Percentiles rank a stretch among this genome's conserved stretches.
Evolutionary conservation across 2,329 filamentous ascomycete genomes (phyloP).

Genomic region (Fusarium humuli): DNA sequence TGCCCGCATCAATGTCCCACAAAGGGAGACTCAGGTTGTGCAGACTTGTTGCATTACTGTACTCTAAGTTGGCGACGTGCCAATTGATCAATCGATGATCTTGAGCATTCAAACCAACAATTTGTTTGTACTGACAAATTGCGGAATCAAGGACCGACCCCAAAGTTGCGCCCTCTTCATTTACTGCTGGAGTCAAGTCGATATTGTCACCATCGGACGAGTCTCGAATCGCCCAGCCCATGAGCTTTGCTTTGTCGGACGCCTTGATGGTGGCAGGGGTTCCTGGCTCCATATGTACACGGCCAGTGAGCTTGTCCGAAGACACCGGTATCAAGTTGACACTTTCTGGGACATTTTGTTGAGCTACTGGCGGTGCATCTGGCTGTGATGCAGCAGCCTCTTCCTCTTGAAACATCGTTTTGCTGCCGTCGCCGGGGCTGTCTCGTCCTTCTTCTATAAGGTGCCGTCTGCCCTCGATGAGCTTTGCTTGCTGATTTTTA

Average conservation of each 20-base stretch:
- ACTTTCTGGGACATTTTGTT: conserved; percentile 65
- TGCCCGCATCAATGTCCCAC: conserved; percentile 97
- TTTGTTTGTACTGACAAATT: conserved; percentile 85
- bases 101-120: conserved; percentile 85
- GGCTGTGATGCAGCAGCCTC: conserved; percentile 73
- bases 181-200: conserved; percentile 74
- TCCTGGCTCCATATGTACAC: conserved; percentile 77
- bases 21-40: conserved; percentile 87
- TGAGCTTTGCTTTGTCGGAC: conserved; percentile 78
- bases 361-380: conserved; percentile 64
- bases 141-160: conserved; percentile 93
- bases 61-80: conserved; percentile 98
- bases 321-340: conserved; percentile 72
- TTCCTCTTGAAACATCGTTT: conserved; percentile 78
- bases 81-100: conserved; percentile 95
- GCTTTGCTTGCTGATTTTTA: conserved; percentile 75
- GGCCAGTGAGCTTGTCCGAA: conserved; percentile 76
- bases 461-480: conserved; percentile 84
- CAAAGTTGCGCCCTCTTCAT: conserved; percentile 76
- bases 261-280: conserved; percentile 77
- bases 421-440: conserved; percentile 73
- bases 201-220: conserved; percentile 74
- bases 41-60: conserved; percentile 93
- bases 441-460: conserved; percentile 87
- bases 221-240: conserved; percentile 83